Conservation (phyloP, 2,329 filamentous ascomycete species). For the Lojkania enalia region DNA sequence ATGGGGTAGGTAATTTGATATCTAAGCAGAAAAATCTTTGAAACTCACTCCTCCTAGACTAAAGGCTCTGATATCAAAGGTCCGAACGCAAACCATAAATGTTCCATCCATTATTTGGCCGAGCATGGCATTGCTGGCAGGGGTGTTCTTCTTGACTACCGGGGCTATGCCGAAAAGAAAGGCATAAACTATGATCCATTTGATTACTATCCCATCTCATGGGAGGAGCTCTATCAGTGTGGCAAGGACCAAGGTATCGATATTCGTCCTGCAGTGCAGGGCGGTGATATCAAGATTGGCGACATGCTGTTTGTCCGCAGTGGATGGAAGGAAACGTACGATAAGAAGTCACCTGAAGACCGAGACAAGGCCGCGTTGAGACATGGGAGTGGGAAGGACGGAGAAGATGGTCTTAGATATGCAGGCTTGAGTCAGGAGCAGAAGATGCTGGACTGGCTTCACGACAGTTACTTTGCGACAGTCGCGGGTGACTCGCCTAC, state of each 20-base stretch:
- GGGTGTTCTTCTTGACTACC: conserved; percentile 51
- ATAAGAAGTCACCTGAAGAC: conserved; percentile 46
- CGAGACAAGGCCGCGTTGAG: conserved; percentile 45
- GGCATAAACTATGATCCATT: conserved; percentile 49
- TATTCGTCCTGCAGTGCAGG: conserved; percentile 59
- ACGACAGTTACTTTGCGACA: conserved; percentile 69
- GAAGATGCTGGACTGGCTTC: conserved; percentile 65
- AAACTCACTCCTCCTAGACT: conserved; percentile 27
- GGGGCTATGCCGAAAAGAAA: conserved; percentile 46
- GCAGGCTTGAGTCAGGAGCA: conserved; percentile 58
- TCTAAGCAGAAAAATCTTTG: neutral
- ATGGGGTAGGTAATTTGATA: conserved; percentile 28
- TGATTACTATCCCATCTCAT: conserved; percentile 48
- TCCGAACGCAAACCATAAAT: conserved; percentile 47
- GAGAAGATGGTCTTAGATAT: conserved; percentile 47
- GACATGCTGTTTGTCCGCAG: conserved; percentile 69
- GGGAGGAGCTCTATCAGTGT: conserved; percentile 58
- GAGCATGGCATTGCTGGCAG: conserved; percentile 51
- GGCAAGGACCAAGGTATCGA: conserved; percentile 64
- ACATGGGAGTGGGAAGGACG: conserved; percentile 48
- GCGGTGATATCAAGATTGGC: conserved; percentile 60
- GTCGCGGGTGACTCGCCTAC: conserved; percentile 65
- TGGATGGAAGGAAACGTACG: conserved; percentile 63
- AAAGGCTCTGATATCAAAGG: conserved; percentile 48
- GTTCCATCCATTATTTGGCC: conserved; percentile 52